Percentiles rank a stretch among this genome's conserved stretches.
Evolutionary conservation across 2,329 filamentous ascomycete genomes (phyloP).

Genomic region (Huntiella abstrusa): DNA sequence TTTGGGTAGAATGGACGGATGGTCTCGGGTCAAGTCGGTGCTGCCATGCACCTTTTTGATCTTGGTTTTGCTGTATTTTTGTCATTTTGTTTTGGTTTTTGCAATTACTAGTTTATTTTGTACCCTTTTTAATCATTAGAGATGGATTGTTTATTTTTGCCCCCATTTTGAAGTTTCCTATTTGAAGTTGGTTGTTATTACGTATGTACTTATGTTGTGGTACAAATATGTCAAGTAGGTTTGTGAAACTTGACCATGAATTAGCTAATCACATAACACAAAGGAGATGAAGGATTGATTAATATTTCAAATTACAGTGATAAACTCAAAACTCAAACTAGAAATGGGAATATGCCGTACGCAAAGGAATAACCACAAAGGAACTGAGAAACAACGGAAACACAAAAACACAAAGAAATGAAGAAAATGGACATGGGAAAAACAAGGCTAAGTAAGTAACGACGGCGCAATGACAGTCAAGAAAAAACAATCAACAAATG

Average conservation of each 20-base stretch:
- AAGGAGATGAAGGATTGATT: too few relatives aligned
- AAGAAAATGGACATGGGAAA: neutral
- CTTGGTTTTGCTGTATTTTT: neutral
- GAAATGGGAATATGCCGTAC: too few relatives aligned
- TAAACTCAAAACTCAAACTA: neutral
- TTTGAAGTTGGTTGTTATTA: too few relatives aligned
- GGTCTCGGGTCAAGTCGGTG: neutral
- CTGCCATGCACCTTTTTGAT: neutral
- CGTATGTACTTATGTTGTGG: too few relatives aligned
- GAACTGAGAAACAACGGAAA: neutral
- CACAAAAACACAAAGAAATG: neutral
- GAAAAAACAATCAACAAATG: neutral
- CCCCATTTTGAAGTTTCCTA: neutral
- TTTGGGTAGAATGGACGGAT: neutral
- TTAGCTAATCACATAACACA: too few relatives aligned
- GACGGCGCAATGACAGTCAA: neutral
- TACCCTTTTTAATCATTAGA: slow-evolving; percentile 1
- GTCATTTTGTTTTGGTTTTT: neutral
- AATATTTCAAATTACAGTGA: neutral
- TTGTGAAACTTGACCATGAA: too few relatives aligned
- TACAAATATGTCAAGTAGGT: too few relatives aligned
- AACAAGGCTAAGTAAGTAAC: neutral
- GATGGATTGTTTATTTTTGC: neutral
- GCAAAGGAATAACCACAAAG: too few relatives aligned
- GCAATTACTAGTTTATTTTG: slow-evolving; percentile 2